A percentile compares a stretch with the other conserved stretches of the same genome.
These are phyloP conservation scores for Dactylella cylindrospora DNA, from an alignment of 2,329 filamentous ascomycete species.

Conservation along the genomic window DNA sequence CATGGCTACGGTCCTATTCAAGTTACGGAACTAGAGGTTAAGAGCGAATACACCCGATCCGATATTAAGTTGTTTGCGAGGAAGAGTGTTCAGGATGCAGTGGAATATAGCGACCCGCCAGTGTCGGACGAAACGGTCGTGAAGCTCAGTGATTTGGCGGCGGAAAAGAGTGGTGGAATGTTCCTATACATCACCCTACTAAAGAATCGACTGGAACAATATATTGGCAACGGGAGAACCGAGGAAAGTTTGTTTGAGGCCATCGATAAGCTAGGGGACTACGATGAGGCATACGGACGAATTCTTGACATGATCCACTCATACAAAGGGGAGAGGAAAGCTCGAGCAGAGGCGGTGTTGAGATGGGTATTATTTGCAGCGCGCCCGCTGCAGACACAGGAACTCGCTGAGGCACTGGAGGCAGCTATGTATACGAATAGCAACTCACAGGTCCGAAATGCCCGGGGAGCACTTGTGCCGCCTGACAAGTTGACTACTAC, in stretches of 20 bases:
- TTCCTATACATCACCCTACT: slow-evolving; percentile 37
- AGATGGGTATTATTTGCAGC: slow-evolving; percentile 42
- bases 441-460: slow-evolving; percentile 8
- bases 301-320: slow-evolving; percentile 27
- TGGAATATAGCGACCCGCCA: slow-evolving; percentile 19
- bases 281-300: slow-evolving; percentile 37
- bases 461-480: slow-evolving; percentile 9
- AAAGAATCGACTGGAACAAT: slow-evolving; percentile 19
- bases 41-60: slow-evolving; percentile 14
- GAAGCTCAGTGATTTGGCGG: slow-evolving; percentile 14
- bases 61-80: slow-evolving; percentile 32
- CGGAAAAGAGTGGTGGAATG: slow-evolving; percentile 33
- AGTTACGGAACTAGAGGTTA: slow-evolving; percentile 28
- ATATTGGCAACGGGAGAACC: slow-evolving; percentile 13
- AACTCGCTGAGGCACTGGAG: slow-evolving; percentile 31
- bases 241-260: slow-evolving; percentile 20
- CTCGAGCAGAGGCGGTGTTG: slow-evolving; percentile 31
- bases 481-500: slow-evolving; percentile 19
- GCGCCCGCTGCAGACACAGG: slow-evolving; percentile 36
- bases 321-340: slow-evolving; percentile 12
- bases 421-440: slow-evolving; percentile 15
- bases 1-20: neutral
- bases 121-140: slow-evolving; percentile 16
- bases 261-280: slow-evolving; percentile 14
- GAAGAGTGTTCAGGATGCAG: slow-evolving; percentile 15